Conservation (phyloP, 2,329 filamentous ascomycete genomes). For the Exophiala sp. region DNA sequence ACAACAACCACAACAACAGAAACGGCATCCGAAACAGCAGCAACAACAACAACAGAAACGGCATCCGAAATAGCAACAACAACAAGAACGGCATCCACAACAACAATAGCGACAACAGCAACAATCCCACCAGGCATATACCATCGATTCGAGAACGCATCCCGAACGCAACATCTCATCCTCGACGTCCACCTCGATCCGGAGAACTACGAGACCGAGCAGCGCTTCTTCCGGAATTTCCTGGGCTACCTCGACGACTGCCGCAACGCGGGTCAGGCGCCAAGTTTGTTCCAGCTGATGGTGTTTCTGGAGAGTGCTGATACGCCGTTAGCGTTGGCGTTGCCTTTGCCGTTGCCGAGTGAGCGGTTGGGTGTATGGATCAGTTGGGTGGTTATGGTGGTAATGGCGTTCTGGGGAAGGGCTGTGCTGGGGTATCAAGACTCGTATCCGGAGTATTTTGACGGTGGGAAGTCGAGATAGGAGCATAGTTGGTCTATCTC, state of each 20-base stretch:
- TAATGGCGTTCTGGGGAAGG: constrained; percentile 13
- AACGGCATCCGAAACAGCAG: too few species aligned
- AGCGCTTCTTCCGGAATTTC: constrained; percentile 30
- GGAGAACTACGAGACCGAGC: constrained; percentile 26
- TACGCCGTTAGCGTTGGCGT: constrained; percentile 26
- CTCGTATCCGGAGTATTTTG: constrained; percentile 24
- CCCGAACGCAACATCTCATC: constrained; percentile 20
- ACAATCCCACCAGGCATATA: constrained; percentile 15
- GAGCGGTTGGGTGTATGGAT: constrained; percentile 10
- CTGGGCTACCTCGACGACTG: constrained; percentile 31
- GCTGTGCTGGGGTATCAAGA: constrained; percentile 19
- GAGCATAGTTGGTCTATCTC: too few species aligned
- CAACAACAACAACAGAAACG: too few species aligned
- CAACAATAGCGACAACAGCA: too few species aligned
- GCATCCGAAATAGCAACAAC: too few species aligned
- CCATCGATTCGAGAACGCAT: constrained; percentile 29
- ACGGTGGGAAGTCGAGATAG: background rate
- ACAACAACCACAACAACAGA: too few species aligned
- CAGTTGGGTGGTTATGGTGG: constrained; percentile 16
- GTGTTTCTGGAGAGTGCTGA: constrained; percentile 28
- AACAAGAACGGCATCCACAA: too few species aligned
- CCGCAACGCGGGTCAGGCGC: constrained; percentile 14
- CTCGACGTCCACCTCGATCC: constrained; percentile 28
- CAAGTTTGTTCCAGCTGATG: constrained; percentile 29
- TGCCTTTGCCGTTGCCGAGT: constrained; percentile 8